Conservation (phyloP, 108 stramenopile species). For the Cyclotella distinguenda region DNA sequence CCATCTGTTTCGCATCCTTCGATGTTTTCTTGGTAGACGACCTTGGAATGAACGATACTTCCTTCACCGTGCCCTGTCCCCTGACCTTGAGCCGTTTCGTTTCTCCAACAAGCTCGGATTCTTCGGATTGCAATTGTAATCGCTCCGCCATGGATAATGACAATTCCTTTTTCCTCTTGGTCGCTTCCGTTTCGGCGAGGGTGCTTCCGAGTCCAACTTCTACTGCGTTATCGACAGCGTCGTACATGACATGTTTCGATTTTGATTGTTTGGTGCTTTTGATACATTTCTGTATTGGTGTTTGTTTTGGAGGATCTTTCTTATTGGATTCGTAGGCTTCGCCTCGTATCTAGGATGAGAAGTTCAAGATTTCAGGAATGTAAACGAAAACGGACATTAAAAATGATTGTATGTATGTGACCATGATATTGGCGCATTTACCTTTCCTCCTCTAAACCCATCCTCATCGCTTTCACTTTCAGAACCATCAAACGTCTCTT, state of each 20-base stretch:
- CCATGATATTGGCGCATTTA: constrained; percentile 12
- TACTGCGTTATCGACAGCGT: constrained; percentile 40
- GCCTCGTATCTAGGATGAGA: constrained; percentile 56
- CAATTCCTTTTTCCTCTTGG: constrained; percentile 56
- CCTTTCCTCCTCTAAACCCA: constrained; percentile 82
- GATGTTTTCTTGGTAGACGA: constrained; percentile 55
- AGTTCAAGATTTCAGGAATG: not conserved
- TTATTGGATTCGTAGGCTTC: constrained; percentile 51
- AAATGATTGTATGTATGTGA: not conserved
- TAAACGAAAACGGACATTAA: not conserved
- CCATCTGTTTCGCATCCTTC: constrained; percentile 21
- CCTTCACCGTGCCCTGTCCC: constrained; percentile 67
- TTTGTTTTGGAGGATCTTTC: too few species aligned
- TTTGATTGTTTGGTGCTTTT: constrained; percentile 32
- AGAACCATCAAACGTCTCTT: constrained; percentile 34
- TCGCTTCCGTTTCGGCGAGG: constrained; percentile 40
- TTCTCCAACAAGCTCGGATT: constrained; percentile 39
- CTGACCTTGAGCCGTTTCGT: constrained; percentile 46
- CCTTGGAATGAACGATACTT: constrained; percentile 75
- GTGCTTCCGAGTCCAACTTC: constrained; percentile 60
- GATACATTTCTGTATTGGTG: too few species aligned
- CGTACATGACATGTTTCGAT: constrained; percentile 66
- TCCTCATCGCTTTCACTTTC: constrained; percentile 71
- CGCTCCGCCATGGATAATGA: constrained; percentile 75
- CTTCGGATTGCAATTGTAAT: constrained; percentile 55